phyloP scores from a whole-genome alignment of 73 alveolate genomes.

The Paramecium sexaurelia region DNA sequence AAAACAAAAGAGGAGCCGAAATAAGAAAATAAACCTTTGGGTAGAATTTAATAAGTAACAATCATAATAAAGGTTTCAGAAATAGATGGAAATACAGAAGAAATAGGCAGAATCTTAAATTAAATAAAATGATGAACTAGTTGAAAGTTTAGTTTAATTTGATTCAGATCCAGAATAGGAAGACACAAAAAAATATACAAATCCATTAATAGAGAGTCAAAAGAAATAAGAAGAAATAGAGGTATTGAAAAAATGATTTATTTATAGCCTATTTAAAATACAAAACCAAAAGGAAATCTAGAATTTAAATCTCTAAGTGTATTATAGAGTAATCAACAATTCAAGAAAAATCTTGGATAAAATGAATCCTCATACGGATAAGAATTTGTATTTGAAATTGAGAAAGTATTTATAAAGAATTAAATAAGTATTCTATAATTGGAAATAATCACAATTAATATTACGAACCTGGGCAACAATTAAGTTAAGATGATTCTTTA shows the following conservation, averaged over 20 bases:
- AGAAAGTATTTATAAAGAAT: not conserved
- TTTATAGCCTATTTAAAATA: not conserved
- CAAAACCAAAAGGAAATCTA: not conserved
- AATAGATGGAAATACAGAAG: not conserved
- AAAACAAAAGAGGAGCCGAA: not conserved
- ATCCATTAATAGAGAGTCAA: not conserved
- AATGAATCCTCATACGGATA: not conserved
- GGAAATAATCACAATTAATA: constrained; percentile 45
- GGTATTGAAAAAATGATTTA: not conserved
- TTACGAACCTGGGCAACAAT: constrained; percentile 27
- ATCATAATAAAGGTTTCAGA: not conserved
- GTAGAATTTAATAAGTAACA: constrained; percentile 2
- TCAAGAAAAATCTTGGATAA: not conserved
- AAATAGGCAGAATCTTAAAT: not conserved
- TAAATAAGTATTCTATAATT: not conserved
- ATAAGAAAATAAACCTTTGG: not conserved
- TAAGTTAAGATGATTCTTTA: not conserved
- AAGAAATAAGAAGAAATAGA: not conserved
- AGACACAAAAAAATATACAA: not conserved
- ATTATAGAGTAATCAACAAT: not conserved
- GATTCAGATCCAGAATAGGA: constrained; percentile 25
- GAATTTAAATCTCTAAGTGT: not conserved
- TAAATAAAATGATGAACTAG: not conserved
- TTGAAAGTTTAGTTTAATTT: not conserved
- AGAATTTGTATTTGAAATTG: not conserved